Evolutionary conservation across 441 rosid genomes (phyloP).

Genomic region (Rhodomyrtus psidioides): DNA sequence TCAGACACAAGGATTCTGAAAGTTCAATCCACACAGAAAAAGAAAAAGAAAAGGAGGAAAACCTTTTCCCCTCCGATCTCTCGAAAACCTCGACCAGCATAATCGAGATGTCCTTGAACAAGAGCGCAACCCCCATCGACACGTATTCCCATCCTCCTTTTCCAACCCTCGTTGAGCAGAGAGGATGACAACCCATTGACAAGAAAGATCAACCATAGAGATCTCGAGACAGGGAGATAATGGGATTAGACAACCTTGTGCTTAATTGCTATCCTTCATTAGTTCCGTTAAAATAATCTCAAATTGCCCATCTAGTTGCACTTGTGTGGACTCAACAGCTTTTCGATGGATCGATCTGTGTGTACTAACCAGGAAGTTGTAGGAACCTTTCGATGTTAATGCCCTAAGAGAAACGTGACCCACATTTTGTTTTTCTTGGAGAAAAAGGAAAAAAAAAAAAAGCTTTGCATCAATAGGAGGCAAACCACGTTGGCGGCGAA

Average conservation of each 20-base stretch:
- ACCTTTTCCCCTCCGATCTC: background rate
- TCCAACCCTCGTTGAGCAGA: constrained; percentile 6
- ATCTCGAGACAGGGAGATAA: constrained; percentile 15
- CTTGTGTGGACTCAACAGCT: background rate
- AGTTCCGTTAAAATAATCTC: constrained; percentile 28
- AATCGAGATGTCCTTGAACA: constrained; percentile 36
- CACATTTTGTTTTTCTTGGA: background rate
- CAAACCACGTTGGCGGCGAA: constrained; percentile 23
- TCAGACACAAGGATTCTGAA: background rate
- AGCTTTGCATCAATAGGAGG: background rate
- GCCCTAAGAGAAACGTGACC: constrained; percentile 13
- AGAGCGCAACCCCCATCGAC: background rate
- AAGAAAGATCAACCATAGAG: constrained; percentile 44
- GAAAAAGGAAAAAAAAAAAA: no score
- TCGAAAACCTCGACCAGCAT: constrained; percentile 22
- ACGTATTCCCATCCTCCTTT: constrained; percentile 22
- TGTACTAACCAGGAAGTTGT: background rate
- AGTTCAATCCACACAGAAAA: constrained; percentile 14
- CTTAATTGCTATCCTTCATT: constrained; percentile 25
- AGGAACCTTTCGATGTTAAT: constrained; percentile 18
- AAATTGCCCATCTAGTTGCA: background rate
- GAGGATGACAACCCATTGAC: constrained; percentile 45
- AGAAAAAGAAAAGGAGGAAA: background rate
- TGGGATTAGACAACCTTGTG: constrained; percentile 45
- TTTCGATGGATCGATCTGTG: constrained; percentile 5